Conservation (phyloP, 2,329 filamentous ascomycete species). For the Aspergillus sp. region DNA sequence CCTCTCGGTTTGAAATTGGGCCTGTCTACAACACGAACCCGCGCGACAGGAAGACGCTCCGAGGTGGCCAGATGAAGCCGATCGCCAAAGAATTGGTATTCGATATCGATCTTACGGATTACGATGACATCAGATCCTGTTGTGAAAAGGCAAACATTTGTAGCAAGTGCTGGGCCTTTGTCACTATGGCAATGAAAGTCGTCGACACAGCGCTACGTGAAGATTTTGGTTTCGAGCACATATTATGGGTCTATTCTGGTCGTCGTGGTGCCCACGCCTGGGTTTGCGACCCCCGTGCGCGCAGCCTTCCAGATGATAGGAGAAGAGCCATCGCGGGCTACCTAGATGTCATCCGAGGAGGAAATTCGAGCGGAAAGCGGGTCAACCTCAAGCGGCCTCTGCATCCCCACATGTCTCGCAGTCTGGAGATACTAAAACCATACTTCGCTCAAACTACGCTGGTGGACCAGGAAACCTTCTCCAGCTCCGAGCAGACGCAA, state of each 20-base stretch:
- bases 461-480: constrained; percentile 83
- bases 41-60: constrained; percentile 84
- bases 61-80: constrained; percentile 77
- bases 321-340: constrained; percentile 85
- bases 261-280: constrained; percentile 96
- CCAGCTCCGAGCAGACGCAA: constrained; percentile 67
- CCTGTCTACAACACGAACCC: constrained; percentile 96
- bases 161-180: constrained; percentile 92
- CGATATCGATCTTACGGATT: constrained; percentile 99
- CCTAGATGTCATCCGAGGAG: constrained; percentile 85
- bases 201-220: constrained; percentile 83
- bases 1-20: constrained; percentile 95
- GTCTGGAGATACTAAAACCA: constrained; percentile 77
- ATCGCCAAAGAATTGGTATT: constrained; percentile 94
- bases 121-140: constrained; percentile 94
- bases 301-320: constrained; percentile 81
- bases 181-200: constrained; percentile 96
- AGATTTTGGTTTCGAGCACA: constrained; percentile 95
- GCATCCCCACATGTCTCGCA: constrained; percentile 85
- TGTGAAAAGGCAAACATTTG: constrained; percentile 94
- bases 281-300: constrained; percentile 89
- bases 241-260: constrained; percentile 98
- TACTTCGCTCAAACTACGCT: constrained; percentile 86
- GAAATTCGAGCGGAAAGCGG: constrained; percentile 80
- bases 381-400: constrained; percentile 82